Conservation (phyloP, 345 rosid genomes). For the Syzygium oleosum region DNA sequence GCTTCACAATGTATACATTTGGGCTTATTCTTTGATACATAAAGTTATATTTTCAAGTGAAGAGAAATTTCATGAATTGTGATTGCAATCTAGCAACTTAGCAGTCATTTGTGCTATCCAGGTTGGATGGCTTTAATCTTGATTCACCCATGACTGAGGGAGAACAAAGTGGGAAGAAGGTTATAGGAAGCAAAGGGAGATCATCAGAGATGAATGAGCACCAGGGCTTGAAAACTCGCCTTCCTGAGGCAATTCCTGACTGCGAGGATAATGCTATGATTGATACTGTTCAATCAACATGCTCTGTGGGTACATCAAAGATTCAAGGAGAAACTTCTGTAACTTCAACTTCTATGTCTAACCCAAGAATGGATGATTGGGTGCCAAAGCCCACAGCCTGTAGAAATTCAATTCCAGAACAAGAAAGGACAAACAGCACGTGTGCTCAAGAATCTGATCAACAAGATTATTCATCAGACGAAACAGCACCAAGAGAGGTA, state of each 20-base stretch:
- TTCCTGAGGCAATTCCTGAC: constrained; percentile 5
- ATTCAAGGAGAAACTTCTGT: neutral
- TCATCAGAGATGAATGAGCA: constrained; percentile 20
- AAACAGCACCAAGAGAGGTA: neutral
- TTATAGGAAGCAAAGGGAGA: constrained; percentile 16
- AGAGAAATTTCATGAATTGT: neutral
- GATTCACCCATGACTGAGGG: constrained; percentile 29
- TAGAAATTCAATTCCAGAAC: constrained; percentile 1
- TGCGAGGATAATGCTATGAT: constrained; percentile 10
- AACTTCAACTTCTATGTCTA: neutral
- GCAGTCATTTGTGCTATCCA: constrained; percentile 6
- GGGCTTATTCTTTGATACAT: neutral
- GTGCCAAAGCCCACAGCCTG: neutral
- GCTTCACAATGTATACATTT: neutral
- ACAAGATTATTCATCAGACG: neutral
- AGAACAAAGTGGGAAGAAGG: constrained; percentile 24
- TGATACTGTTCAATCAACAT: neutral
- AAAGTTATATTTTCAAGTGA: neutral
- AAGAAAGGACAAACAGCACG: neutral
- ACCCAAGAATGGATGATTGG: neutral
- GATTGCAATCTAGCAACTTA: neutral
- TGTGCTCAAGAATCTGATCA: constrained; percentile 11
- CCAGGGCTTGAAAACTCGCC: constrained; percentile 17
- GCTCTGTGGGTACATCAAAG: neutral
- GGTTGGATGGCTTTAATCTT: constrained; percentile 53